phyloP scores from a whole-genome alignment of 805 yeast species.

The Millerago galiae region DNA sequence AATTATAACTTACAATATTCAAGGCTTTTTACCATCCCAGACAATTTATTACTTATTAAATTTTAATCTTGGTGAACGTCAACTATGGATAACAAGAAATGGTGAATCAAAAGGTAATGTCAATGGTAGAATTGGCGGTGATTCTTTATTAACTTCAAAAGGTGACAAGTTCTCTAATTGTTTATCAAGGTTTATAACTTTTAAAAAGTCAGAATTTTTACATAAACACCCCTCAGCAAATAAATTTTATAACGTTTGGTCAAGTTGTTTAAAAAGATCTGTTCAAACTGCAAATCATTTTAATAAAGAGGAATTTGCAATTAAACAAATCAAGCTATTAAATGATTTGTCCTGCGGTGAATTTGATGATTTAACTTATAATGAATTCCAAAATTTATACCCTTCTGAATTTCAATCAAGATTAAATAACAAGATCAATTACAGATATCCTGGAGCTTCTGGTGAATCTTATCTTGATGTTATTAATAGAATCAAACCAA shows the following conservation, averaged over 20 bases:
- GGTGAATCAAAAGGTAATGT: slow-evolving; percentile 90
- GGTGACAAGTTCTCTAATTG: slow-evolving; percentile 74
- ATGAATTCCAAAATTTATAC: slow-evolving; percentile 63
- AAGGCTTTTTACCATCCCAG: slow-evolving; percentile 86
- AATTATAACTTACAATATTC: slow-evolving; percentile 85
- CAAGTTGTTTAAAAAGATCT: slow-evolving; percentile 77
- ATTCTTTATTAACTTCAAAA: slow-evolving; percentile 70
- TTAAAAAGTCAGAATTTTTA: slow-evolving; percentile 58
- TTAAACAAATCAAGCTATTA: slow-evolving; percentile 87
- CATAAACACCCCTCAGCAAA: slow-evolving; percentile 4
- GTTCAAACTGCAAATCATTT: slow-evolving; percentile 73
- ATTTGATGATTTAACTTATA: slow-evolving; percentile 89
- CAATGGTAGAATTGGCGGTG: slow-evolving; percentile 86
- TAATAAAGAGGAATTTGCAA: slow-evolving; percentile 64
- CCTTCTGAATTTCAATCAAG: slow-evolving; percentile 81
- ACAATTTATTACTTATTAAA: slow-evolving; percentile 84
- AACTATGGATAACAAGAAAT: slow-evolving; percentile 92
- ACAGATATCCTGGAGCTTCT: slow-evolving; percentile 94
- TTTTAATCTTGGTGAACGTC: slow-evolving; percentile 82
- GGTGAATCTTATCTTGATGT: slow-evolving; percentile 96
- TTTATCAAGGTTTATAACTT: slow-evolving; percentile 64
- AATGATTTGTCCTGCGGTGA: slow-evolving; percentile 92
- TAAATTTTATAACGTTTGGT: slow-evolving; percentile 72
- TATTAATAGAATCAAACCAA: slow-evolving; percentile 79
- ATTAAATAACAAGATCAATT: slow-evolving; percentile 67